A percentile compares a stretch with the other conserved stretches of the same genome.
Evolutionary conservation across 768 basidiomycete genomes (phyloP).

Genomic region (Suillus paluster): DNA sequence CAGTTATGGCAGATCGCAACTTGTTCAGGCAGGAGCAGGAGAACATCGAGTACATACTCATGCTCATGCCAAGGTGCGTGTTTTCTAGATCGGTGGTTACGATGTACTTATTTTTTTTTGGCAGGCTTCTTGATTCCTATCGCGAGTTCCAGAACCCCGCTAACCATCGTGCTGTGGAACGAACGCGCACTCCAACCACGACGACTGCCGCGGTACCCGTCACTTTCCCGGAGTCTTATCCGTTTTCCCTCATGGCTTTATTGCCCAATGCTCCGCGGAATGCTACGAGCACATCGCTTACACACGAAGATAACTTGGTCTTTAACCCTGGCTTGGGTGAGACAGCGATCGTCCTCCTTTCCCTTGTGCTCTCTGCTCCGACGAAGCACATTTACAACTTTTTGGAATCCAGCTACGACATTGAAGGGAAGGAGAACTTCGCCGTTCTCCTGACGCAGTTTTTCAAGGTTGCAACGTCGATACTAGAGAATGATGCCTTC

Average conservation of each 20-base stretch:
- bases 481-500: conserved; percentile 87
- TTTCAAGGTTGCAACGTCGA: conserved; percentile 81
- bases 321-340: conserved; percentile 86
- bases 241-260: conserved; percentile 79
- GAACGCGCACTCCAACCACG: conserved; percentile 61
- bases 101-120: conserved; percentile 12
- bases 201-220: conserved; percentile 66
- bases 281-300: conserved; percentile 43
- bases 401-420: conserved; percentile 79
- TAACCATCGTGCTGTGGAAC: conserved; percentile 72
- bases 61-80: conserved; percentile 79
- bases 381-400: conserved; percentile 77
- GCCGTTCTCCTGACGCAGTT: conserved; percentile 71
- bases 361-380: conserved; percentile 80
- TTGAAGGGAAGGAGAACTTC: conserved; percentile 87
- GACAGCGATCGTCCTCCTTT: conserved; percentile 81
- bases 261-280: conserved; percentile 59
- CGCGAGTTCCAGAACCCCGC: conserved; percentile 75
- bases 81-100: background rate
- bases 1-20: conserved; percentile 61
- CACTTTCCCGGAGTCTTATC: conserved; percentile 93
- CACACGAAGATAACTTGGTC: conserved; percentile 50
- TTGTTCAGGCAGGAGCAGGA: conserved; percentile 83
- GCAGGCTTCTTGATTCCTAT: conserved; percentile 85
- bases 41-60: conserved; percentile 85